Conservation (phyloP, 202 grass and related monocot species). For the Alloteropsis angusta region DNA sequence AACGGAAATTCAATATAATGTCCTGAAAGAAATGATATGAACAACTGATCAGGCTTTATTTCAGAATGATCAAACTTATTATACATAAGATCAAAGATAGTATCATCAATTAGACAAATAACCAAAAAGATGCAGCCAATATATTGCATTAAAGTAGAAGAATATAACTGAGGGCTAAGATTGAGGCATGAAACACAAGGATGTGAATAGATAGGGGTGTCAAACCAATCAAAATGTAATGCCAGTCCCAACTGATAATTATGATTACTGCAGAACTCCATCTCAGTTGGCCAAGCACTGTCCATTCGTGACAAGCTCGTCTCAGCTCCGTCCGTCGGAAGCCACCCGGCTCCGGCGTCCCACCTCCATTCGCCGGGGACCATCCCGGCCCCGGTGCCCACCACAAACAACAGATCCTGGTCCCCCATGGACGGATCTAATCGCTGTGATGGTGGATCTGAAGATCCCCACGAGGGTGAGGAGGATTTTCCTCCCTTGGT, state of each 20-base stretch:
- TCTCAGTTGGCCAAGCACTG: too few relatives aligned
- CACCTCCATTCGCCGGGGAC: too few relatives aligned
- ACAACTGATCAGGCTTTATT: slow-evolving; percentile 7
- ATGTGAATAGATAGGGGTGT: too few relatives aligned
- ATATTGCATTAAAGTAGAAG: not conserved
- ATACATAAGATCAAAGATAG: not conserved
- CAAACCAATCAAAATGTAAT: not conserved
- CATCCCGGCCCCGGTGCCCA: too few relatives aligned
- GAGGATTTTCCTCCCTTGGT: too few relatives aligned
- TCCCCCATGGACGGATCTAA: too few relatives aligned
- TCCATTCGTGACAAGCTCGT: too few relatives aligned
- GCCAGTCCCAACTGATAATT: not conserved
- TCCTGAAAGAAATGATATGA: slow-evolving; percentile 48
- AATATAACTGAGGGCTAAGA: not conserved
- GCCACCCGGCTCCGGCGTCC: too few relatives aligned
- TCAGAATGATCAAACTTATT: not conserved
- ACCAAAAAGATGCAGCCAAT: not conserved
- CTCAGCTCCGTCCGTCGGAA: too few relatives aligned
- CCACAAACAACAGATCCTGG: too few relatives aligned
- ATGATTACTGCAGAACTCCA: not conserved
- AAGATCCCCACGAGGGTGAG: too few relatives aligned
- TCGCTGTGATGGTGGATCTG: too few relatives aligned
- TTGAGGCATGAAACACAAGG: not conserved
- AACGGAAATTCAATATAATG: slow-evolving; percentile 47
- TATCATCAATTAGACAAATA: slow-evolving; percentile 12